These are phyloP conservation scores for Magnaporthiopsis incrustans DNA, from an alignment of 2,329 filamentous ascomycete species.

Conservation along the genomic window DNA sequence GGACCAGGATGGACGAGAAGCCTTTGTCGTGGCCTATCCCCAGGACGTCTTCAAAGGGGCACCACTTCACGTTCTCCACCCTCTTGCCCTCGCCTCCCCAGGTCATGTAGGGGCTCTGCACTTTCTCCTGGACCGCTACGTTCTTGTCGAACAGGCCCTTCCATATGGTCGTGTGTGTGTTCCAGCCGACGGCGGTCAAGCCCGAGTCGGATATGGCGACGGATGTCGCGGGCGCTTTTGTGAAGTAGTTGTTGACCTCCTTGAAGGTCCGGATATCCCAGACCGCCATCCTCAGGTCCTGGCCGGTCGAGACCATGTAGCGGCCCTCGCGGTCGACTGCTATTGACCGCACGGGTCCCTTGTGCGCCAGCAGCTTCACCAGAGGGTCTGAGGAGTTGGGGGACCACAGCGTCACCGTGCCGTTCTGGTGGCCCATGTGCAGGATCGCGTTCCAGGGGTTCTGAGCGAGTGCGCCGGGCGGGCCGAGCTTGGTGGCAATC, in stretches of 20 bases:
- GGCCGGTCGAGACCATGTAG: constrained; percentile 31
- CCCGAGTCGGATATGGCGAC: constrained; percentile 84
- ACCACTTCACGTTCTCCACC: constrained; percentile 81
- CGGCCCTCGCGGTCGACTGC: constrained; percentile 82
- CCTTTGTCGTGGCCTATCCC: constrained; percentile 78
- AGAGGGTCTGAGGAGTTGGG: constrained; percentile 80
- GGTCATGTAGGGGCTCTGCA: constrained; percentile 82
- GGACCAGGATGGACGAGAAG: constrained; percentile 84
- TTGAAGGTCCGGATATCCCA: constrained; percentile 42
- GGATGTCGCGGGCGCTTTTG: constrained; percentile 72
- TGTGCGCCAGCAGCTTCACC: constrained; percentile 85
- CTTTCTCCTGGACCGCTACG: constrained; percentile 60
- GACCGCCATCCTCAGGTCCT: constrained; percentile 16
- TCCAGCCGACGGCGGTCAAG: constrained; percentile 83
- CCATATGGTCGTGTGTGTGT: constrained; percentile 85
- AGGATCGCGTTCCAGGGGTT: constrained; percentile 90
- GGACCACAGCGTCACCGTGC: constrained; percentile 90
- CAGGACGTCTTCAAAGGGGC: constrained; percentile 88
- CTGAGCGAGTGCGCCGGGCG: constrained; percentile 74
- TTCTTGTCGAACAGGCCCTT: constrained; percentile 75
- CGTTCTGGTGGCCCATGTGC: constrained; percentile 91
- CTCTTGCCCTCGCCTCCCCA: constrained; percentile 82
- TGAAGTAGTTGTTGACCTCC: constrained; percentile 84
- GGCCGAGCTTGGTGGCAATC: constrained; percentile 74
- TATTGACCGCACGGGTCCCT: constrained; percentile 77